Conservation (phyloP, 1,284 basidiomycete species). For the Sanghuangporus sanghuang region DNA sequence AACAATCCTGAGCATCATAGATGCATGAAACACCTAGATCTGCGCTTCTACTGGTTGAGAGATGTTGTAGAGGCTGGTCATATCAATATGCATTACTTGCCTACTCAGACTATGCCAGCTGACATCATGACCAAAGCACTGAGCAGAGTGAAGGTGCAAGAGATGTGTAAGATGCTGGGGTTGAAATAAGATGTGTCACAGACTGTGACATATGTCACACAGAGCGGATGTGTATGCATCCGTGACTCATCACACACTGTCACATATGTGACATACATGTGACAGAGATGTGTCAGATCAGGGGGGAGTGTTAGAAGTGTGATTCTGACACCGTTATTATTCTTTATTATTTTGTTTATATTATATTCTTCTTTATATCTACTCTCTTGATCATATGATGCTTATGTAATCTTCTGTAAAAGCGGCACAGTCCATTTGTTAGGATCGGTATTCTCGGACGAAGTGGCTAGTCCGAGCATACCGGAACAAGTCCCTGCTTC, state of each 20-base stretch:
- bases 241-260: too few relatives aligned
- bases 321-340: background rate
- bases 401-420: background rate
- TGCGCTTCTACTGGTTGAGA: conserved; percentile 24
- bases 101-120: background rate
- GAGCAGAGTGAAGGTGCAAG: background rate
- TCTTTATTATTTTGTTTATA: background rate
- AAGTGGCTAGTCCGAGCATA: too few relatives aligned
- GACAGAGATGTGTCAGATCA: background rate
- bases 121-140: conserved; percentile 5
- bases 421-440: background rate
- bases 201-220: too few relatives aligned
- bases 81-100: background rate
- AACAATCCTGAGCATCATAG: conserved; percentile 25
- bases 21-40: conserved; percentile 26
- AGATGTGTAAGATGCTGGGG: too few relatives aligned
- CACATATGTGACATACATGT: too few relatives aligned
- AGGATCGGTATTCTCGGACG: too few relatives aligned
- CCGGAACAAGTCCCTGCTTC: too few relatives aligned
- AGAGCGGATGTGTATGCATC: too few relatives aligned
- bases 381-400: background rate
- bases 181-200: too few relatives aligned
- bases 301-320: background rate
- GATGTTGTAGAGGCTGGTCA: conserved; percentile 20
- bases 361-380: background rate